Evolutionary conservation across 495 filamentous ascomycete species (phyloP).

Genomic region (Hypoxylon intermedium): DNA sequence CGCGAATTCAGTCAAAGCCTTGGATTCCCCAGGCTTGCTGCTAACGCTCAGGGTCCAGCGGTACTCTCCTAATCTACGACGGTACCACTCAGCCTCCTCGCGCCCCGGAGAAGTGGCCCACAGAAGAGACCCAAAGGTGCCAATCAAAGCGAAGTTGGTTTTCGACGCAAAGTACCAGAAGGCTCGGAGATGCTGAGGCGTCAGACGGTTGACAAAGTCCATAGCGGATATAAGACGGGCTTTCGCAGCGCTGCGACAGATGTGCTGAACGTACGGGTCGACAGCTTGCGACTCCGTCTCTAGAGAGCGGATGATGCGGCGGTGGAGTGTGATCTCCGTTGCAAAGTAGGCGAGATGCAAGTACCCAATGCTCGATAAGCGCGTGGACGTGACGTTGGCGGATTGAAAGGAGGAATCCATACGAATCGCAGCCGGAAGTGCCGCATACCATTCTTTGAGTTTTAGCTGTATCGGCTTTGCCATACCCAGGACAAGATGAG

Average conservation of each 20-base stretch:
- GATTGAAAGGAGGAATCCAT: slow-evolving; percentile 66
- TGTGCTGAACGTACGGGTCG: slow-evolving; percentile 83
- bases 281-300: slow-evolving; percentile 50
- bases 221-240: slow-evolving; percentile 78
- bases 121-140: slow-evolving; percentile 80
- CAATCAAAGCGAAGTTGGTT: slow-evolving; percentile 81
- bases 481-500: slow-evolving; percentile 69
- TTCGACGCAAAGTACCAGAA: slow-evolving; percentile 87
- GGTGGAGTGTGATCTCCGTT: slow-evolving; percentile 83
- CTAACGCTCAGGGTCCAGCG: slow-evolving; percentile 91
- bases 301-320: slow-evolving; percentile 78
- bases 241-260: slow-evolving; percentile 90
- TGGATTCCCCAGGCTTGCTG: slow-evolving; percentile 73
- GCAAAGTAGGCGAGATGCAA: slow-evolving; percentile 86
- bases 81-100: slow-evolving; percentile 97
- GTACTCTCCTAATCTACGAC: slow-evolving; percentile 83
- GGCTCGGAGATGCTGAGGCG: slow-evolving; percentile 70
- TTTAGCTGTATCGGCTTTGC: slow-evolving; percentile 86
- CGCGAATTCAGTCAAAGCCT: slow-evolving; percentile 73
- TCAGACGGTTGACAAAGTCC: slow-evolving; percentile 78
- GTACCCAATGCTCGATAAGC: slow-evolving; percentile 70
- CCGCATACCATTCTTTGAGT: slow-evolving; percentile 80
- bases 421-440: slow-evolving; percentile 67
- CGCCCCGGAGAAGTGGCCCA: slow-evolving; percentile 84
- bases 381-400: slow-evolving; percentile 41